Evolutionary conservation across 2,329 filamentous ascomycete genomes (phyloP), one percentile per base, ranked within the genome.

Genomic region (Ilyonectria mors-panacis): DNA sequence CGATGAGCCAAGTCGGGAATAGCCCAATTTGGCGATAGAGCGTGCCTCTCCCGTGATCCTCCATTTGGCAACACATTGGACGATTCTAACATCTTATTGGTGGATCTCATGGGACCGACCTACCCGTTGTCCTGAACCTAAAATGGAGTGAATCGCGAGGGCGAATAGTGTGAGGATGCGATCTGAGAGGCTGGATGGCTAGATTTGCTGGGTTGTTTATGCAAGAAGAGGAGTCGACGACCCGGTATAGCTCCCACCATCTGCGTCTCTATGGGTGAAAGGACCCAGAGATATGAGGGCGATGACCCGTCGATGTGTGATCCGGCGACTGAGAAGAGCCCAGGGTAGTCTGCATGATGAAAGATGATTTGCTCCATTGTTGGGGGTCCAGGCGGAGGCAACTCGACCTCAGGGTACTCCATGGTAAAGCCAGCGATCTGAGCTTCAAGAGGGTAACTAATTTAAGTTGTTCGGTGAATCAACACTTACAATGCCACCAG

Each of bases 71-170:
- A 50, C 45, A 28, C 47, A 30, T 30, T 50, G 8, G 33, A 17
- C 26, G 12, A 19, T 28, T 45, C 21, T 2, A n/a, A 17, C 21
- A 8, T 45, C 39, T 57, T 5, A 45, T 28, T 57, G 54, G 37
- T 44, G 54, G 54, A 39, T 30, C 54, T 57, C 37, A 15, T 37
- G 37, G 26, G 39, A 57, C 35, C 54, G 39, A 12, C 39, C 54
- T 23, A 56, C 8, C 44, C 6, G 26, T 19, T 12, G 26, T 28
- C 19, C 12, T 23, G 13, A 55, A 35, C 35, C 21, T 26, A 39
- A 42, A 55, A 28, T 19, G 15, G 47, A 23, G 28, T 8, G 47
- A 50, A 10, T 6, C 4, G 23, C 15, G n/a, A 17, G 13, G 13
- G 21, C 28, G 23, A 48, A 48, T 28, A 7, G 1, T 13, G 15